These are phyloP conservation scores for Tetragonia tetragonoides DNA, from an alignment of 148 eudicot species.

Conservation along the genomic window DNA sequence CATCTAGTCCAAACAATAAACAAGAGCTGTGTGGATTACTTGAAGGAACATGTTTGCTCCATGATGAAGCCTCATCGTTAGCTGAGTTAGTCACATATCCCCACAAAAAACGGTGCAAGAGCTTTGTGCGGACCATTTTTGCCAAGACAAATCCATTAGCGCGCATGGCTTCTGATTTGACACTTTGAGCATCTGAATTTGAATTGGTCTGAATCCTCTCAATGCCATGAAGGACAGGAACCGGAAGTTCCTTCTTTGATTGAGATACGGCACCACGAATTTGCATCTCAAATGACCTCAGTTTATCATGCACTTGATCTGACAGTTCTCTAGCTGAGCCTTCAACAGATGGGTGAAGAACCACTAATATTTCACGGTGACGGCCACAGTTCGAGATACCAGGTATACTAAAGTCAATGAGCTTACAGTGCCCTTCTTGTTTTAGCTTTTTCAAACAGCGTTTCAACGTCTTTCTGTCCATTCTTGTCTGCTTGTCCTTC, in stretches of 20 bases:
- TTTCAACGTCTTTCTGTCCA: constrained; percentile 76
- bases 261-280: constrained; percentile 47
- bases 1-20: constrained; percentile 54
- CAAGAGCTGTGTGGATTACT: constrained; percentile 82
- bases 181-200: constrained; percentile 43
- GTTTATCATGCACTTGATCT: constrained; percentile 67
- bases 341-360: constrained; percentile 71
- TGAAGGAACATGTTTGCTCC: constrained; percentile 41
- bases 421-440: constrained; percentile 70
- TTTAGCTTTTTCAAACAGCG: constrained; percentile 74
- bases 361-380: constrained; percentile 50
- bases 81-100: constrained; percentile 48
- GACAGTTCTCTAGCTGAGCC: constrained; percentile 53
- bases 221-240: constrained; percentile 62
- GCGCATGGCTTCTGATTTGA: constrained; percentile 67
- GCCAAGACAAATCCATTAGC: constrained; percentile 85
- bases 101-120: constrained; percentile 81
- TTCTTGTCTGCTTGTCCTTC: constrained; percentile 55
- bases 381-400: constrained; percentile 70
- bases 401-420: constrained; percentile 59
- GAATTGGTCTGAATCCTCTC: constrained; percentile 50
- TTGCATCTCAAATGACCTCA: constrained; percentile 73
- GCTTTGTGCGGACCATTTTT: constrained; percentile 84
- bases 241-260: constrained; percentile 51
- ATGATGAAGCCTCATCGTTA: constrained; percentile 43